A percentile compares a stretch with the other conserved stretches of the same genome.
phyloP scores from a whole-genome alignment of 2,329 filamentous ascomycete species.

The Tolypocladium capitatum region DNA sequence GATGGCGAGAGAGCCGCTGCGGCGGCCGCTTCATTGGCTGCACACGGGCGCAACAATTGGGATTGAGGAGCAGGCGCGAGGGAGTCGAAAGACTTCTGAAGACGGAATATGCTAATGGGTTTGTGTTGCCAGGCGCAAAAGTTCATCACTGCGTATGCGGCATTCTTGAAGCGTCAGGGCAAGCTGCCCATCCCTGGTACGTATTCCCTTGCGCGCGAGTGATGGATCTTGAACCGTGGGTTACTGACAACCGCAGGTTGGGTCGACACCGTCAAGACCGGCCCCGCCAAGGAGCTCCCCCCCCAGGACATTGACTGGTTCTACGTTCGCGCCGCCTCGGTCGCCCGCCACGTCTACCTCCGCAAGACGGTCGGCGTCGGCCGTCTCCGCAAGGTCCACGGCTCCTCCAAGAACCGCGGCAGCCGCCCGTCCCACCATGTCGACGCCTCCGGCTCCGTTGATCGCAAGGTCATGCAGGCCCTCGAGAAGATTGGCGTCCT shows the following conservation, averaged over 20 bases:
- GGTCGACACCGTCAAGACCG: slow-evolving; percentile 99
- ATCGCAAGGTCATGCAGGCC: slow-evolving; percentile 94
- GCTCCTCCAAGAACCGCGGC: slow-evolving; percentile 93
- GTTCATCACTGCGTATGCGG: slow-evolving; percentile 77
- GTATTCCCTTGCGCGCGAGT: not conserved
- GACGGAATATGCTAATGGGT: slow-evolving; percentile 62
- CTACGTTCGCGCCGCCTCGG: slow-evolving; percentile 78
- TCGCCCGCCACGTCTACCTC: slow-evolving; percentile 97
- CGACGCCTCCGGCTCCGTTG: slow-evolving; percentile 85
- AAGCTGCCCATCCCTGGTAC: slow-evolving; percentile 66
- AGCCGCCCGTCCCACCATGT: slow-evolving; percentile 86
- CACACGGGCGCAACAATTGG: slow-evolving; percentile 4
- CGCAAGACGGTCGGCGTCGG: slow-evolving; percentile 99
- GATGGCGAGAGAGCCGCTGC: not conserved
- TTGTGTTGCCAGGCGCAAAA: slow-evolving; percentile 57
- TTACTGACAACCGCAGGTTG: slow-evolving; percentile 47
- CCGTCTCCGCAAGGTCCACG: slow-evolving; percentile 93
- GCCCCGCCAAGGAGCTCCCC: slow-evolving; percentile 89
- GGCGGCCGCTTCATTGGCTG: not conserved
- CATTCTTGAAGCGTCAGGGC: slow-evolving; percentile 88
- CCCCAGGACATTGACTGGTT: slow-evolving; percentile 98
- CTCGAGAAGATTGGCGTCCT: slow-evolving; percentile 99
- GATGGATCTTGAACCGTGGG: not conserved
- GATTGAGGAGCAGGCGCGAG: slow-evolving; percentile 53
- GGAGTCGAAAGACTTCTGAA: slow-evolving; percentile 60